Evolutionary conservation across 1,284 basidiomycete species (phyloP), one percentile per base, ranked within the genome.

Genomic region (Thelephora terrestris): DNA sequence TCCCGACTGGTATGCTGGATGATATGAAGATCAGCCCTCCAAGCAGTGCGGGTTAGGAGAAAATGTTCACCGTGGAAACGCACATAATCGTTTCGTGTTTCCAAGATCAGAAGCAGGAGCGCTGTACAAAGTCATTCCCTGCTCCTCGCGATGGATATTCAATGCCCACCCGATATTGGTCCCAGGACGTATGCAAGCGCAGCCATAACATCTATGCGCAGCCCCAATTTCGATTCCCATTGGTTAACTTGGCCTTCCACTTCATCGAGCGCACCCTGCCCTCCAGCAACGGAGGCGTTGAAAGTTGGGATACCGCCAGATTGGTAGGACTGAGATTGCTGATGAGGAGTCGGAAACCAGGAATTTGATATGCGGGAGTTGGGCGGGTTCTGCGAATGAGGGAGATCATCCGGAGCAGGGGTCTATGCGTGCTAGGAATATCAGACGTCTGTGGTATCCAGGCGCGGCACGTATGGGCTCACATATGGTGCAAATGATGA

Each of bases 21-120:
- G 48, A 42, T 25, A 51, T 24, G 12, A 47, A 43, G 43, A 46
- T 53, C n/a, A 52, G 29, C 7, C 21, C 34, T n/a, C 43, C 49
- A 16, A 39, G 25, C 35, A 48, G 43, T 24, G n/a, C n/a, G 7
- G 47, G 21, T 21, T 7, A 39, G 4, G 27, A 43, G 23, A 34
- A 14, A 6, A 25, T 27, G 60, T 75, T 57, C 50, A 85, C 85
- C 81, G 61, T 88, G 85, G 63, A 88, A 89, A 48, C 86, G 78
- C 53, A 89, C 79, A 57, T 80, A 86, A 64, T 89, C 85, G 56
- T 87, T 88, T 55, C 79, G 76, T 7, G 82, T 90, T 63, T 91
- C 87, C 18, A 82, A 54, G n/a, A 89, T 76, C 7, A 91, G 73
- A 38, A 90, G 66, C 0, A 72, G 29, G 24, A 89, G 63, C 2